Evolutionary conservation across 306 rosid genomes (phyloP).

Genomic region (Purshia tridentata): DNA sequence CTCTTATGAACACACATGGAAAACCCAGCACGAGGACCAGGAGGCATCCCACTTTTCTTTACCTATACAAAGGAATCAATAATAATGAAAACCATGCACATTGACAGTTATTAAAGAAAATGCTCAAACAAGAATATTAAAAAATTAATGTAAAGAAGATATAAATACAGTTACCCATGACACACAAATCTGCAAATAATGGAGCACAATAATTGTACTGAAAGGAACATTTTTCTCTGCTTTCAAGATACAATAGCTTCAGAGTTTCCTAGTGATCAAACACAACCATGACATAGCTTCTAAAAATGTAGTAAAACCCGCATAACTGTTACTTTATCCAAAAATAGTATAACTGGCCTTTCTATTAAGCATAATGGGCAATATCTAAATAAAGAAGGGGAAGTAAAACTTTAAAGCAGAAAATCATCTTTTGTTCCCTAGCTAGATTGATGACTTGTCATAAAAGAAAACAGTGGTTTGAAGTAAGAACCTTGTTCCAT

Average conservation of each 20-base stretch:
- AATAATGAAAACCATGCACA: background rate
- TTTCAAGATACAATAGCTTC: background rate
- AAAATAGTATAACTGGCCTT: background rate
- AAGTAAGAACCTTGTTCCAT: constrained; percentile 81
- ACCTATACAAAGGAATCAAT: constrained; percentile 49
- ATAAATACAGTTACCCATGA: background rate
- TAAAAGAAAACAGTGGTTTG: background rate
- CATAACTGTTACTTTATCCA: background rate
- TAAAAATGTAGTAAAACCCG: background rate
- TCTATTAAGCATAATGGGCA: background rate
- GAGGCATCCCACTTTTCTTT: constrained; percentile 97
- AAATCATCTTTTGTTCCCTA: background rate
- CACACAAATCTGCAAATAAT: background rate
- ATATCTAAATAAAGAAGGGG: background rate
- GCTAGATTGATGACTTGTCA: background rate
- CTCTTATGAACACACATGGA: constrained; percentile 93
- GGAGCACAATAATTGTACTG: background rate
- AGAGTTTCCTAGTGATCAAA: background rate
- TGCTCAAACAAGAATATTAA: background rate
- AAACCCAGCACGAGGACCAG: constrained; percentile 98
- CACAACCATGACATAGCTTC: background rate
- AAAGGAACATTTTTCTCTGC: background rate
- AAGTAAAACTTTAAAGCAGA: background rate
- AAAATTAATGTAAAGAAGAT: background rate
- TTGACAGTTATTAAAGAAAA: constrained; percentile 8